Evolutionary conservation across 2,329 filamentous ascomycete genomes (phyloP), one percentile per base, ranked within the genome.

Genomic region (Alternaria arborescens): DNA sequence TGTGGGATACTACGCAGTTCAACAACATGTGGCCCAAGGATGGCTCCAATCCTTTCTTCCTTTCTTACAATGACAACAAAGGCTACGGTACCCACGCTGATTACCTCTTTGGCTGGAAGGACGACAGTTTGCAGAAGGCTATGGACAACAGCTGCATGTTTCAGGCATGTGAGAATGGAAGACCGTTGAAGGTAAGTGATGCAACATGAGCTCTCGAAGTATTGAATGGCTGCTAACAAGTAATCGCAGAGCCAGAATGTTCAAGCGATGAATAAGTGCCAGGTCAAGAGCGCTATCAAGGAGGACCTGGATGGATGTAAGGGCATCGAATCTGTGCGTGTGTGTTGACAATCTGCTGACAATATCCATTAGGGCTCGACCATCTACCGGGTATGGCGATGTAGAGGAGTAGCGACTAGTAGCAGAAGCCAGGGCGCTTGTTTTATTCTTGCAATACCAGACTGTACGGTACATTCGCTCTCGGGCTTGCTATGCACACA

Each of bases 41-140:
- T 48, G 71, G 71, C 8, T 61, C 52, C 4, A 69, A 74, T 50
- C 72, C 70, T 1, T 75, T 75, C 48, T 71, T 75, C 30, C 65
- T 70, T 42, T 63, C 55, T 12, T 72, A 63, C 50, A 62, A 60
- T 2, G 71, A 80, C 30, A 63, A 62, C 26, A 70, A 71, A 41
- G 71, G 71, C 3, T 73, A 71, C 47, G 69, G 70, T 11, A 74
- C 68, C n/a, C 70, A 76, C 52, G 73, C 69, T 1, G 72, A 74
- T 46, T 74, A 75, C 38, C 38, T 68, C 6, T 72, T 73, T 58
- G 72, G 73, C 1, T 75, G 73, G 71, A 72, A 76, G 55, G 72
- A 65, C 10, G 68, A 74, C 60, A 53, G 59, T 28, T 42, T 75
- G 34, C 71, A 74, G 59, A 58, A 66, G 20, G 70, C 66, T 7